Percentiles rank a stretch among this genome's conserved stretches.
These are phyloP conservation scores for Colletotrichum gloeosporioides DNA, from an alignment of 2,329 filamentous ascomycete genomes.

Conservation along the genomic window DNA sequence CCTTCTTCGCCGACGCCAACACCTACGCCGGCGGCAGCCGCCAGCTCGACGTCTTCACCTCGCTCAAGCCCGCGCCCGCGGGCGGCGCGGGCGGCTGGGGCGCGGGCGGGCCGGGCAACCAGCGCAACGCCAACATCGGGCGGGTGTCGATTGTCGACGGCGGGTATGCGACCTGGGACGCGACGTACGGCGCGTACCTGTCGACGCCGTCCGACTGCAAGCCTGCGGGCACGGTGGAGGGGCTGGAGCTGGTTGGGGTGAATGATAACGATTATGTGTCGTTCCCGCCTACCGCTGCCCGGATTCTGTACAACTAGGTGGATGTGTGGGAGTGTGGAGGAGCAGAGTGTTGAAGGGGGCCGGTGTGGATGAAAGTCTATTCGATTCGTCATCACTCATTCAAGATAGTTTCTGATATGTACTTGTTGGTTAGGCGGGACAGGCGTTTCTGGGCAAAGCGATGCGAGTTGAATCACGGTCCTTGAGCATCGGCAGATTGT, in stretches of 20 bases:
- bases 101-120: slow-evolving; percentile 30
- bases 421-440: accelerated
- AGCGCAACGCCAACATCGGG: slow-evolving; percentile 26
- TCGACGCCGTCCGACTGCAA: slow-evolving; percentile 20
- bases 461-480: neutral
- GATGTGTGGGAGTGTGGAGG: neutral
- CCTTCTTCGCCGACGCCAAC: slow-evolving; percentile 27
- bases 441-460: neutral
- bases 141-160: neutral
- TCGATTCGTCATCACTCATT: neutral
- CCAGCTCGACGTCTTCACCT: slow-evolving; percentile 33
- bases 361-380: neutral
- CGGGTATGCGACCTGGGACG: slow-evolving; percentile 17
- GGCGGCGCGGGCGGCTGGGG: slow-evolving; percentile 24
- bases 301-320: slow-evolving; percentile 14
- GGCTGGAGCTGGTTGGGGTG: slow-evolving; percentile 21
- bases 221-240: slow-evolving; percentile 15
- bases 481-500: neutral
- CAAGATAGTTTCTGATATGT: neutral
- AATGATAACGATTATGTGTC: slow-evolving; percentile 19
- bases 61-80: slow-evolving; percentile 24
- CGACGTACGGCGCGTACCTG: slow-evolving; percentile 15
- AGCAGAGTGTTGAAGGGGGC: neutral
- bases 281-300: slow-evolving; percentile 3
- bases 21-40: slow-evolving; percentile 24